Evolutionary conservation across 1,139 yeast species (phyloP), one percentile per base, ranked within the genome.

Genomic region (Debaryomyces sp.): DNA sequence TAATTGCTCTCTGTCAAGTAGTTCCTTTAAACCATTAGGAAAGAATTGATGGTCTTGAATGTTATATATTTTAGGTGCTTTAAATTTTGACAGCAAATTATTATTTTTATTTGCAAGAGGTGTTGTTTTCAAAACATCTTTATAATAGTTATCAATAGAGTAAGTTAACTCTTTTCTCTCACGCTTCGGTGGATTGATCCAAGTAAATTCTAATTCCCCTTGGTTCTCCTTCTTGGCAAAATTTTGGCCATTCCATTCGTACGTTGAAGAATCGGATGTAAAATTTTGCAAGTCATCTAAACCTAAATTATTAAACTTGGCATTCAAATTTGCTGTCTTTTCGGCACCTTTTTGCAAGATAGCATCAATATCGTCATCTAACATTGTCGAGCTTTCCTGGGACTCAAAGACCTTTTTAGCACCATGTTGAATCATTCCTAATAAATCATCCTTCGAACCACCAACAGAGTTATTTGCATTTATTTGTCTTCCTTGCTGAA

Each of bases 211-310:
- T 40, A 72, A 70, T 49, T 80, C 75, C 35, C 75, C 75, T n/a
- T 71, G 64, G 39, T 55, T 54, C 9, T 68, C 71, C 55, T 78
- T 81, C 57, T 89, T 88, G 41, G 96, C 89, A 64, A 91, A 94
- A 62, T 92, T 91, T 61, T 89, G 86, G 22, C 99, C 99, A 62
- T 94, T 91, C 99, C 99, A 94, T 66, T 92, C 97, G 67, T 92
- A 94, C 0, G 97, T 94, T 2, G 96, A 89, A 32, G 83, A 83
- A 57, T 91, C 97, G 13, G 91, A 84, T 0, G 92, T 82, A 61
- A 94, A 91, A 63, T 89, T 89, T 63, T 92, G 97, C 51, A 94
- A 71, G 62, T 94, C 98, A 62, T 94, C 98, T 40, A 94, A 73
- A 17, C 98, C 98, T 41, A 94, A 75, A 43, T 86, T 83, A 47